Evolutionary conservation across 192 early-diverging fungal species (phyloP).

Genomic region (Gamsiella multidivaricata): DNA sequence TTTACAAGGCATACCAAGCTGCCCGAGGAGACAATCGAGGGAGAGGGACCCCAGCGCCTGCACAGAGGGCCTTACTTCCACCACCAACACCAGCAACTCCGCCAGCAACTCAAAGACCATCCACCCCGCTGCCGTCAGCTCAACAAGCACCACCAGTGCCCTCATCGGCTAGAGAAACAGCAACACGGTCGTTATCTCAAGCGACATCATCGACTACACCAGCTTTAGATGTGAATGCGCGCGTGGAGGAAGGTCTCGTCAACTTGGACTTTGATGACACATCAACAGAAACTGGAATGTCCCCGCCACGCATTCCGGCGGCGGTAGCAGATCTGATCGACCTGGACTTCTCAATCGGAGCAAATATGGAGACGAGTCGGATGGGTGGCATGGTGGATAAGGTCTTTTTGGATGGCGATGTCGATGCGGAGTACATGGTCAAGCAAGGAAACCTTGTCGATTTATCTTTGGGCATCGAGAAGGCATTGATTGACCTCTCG

Average conservation of each 20-base stretch:
- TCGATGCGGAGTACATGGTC: no score
- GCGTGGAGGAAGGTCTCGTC: not conserved
- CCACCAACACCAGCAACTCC: no score
- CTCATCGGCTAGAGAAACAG: not conserved
- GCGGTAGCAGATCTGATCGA: slow-evolving; percentile 1
- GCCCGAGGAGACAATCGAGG: no score
- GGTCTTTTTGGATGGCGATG: no score
- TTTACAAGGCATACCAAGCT: no score
- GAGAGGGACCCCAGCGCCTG: no score
- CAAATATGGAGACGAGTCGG: not conserved
- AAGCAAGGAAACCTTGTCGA: no score
- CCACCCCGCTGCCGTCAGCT: no score
- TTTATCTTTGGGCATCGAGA: no score
- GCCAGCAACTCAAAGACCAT: no score
- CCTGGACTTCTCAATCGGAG: not conserved
- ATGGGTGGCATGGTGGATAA: no score
- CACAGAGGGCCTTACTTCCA: no score
- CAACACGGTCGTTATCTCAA: not conserved
- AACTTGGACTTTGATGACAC: not conserved
- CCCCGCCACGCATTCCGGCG: not conserved
- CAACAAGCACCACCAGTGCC: not conserved
- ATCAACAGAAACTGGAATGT: not conserved
- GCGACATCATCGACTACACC: not conserved
- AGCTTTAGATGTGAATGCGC: not conserved
- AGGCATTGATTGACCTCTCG: not conserved